Percentiles rank a stretch among this genome's conserved stretches.
These are phyloP conservation scores for Metrosideros polymorpha DNA, from an alignment of 441 rosid species.

Conservation along the genomic window DNA sequence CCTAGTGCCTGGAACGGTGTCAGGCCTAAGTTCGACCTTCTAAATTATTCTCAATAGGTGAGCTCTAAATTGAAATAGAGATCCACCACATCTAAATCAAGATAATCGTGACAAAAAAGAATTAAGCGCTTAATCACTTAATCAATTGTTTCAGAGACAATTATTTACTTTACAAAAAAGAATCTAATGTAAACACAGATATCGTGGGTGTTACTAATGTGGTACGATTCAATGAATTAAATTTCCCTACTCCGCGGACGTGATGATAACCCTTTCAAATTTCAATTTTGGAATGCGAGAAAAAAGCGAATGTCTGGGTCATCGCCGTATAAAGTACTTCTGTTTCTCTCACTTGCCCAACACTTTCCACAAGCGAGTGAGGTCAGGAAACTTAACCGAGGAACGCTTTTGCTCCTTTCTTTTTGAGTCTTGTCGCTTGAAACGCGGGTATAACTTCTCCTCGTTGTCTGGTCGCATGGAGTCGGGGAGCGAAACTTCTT, in stretches of 20 bases:
- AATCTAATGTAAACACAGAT: neutral
- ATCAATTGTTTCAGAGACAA: neutral
- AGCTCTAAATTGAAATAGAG: neutral
- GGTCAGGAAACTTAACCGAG: neutral
- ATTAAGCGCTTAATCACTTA: neutral
- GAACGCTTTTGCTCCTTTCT: neutral
- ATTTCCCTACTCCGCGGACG: neutral
- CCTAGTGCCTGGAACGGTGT: neutral
- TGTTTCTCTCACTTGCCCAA: neutral
- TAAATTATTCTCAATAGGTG: neutral
- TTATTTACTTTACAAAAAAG: neutral
- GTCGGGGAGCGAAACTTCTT: neutral
- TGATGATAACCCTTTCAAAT: neutral
- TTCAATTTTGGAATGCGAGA: neutral
- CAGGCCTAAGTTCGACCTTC: neutral
- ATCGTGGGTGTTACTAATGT: neutral
- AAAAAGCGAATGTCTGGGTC: neutral
- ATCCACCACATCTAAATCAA: neutral
- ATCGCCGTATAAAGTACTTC: neutral
- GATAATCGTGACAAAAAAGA: neutral
- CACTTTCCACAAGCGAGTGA: neutral
- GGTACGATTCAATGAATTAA: neutral
- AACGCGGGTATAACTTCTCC: neutral
- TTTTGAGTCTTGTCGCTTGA: neutral
- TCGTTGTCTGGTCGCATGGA: neutral